Evolutionary conservation across 345 rosid species (phyloP).

Genomic region (Eucalyptus erythrocorys): DNA sequence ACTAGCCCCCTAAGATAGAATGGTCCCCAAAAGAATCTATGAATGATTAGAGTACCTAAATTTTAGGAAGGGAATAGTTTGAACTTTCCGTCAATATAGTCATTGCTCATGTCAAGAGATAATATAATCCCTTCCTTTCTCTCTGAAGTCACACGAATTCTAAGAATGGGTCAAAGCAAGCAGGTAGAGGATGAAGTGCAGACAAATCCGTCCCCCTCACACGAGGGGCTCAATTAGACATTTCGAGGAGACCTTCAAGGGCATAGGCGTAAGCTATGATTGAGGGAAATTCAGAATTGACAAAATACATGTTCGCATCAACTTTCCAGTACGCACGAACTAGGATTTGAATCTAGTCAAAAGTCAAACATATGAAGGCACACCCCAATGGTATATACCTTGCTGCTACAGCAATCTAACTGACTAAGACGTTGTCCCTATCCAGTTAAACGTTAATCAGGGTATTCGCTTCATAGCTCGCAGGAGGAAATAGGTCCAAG

Average conservation of each 20-base stretch:
- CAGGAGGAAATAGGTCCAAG: neutral
- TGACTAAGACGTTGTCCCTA: neutral
- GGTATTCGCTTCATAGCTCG: neutral
- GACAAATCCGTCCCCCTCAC: neutral
- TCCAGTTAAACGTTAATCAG: neutral
- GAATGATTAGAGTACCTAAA: neutral
- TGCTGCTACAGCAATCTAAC: neutral
- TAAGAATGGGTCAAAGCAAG: neutral
- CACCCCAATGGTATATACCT: neutral
- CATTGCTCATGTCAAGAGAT: neutral
- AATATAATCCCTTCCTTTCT: neutral
- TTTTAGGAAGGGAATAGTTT: neutral
- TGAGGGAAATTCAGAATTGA: neutral
- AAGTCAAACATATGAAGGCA: neutral
- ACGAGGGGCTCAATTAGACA: slow-evolving; percentile 1
- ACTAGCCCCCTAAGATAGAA: neutral
- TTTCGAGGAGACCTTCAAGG: neutral
- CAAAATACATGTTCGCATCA: neutral
- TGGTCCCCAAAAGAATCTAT: neutral
- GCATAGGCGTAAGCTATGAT: neutral
- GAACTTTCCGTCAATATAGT: neutral
- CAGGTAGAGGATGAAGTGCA: neutral
- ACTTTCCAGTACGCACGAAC: neutral
- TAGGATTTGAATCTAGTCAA: neutral
- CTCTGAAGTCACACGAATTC: neutral